phyloP scores from a whole-genome alignment of 2,329 filamentous ascomycete genomes.

The Helminthosporium solani region DNA sequence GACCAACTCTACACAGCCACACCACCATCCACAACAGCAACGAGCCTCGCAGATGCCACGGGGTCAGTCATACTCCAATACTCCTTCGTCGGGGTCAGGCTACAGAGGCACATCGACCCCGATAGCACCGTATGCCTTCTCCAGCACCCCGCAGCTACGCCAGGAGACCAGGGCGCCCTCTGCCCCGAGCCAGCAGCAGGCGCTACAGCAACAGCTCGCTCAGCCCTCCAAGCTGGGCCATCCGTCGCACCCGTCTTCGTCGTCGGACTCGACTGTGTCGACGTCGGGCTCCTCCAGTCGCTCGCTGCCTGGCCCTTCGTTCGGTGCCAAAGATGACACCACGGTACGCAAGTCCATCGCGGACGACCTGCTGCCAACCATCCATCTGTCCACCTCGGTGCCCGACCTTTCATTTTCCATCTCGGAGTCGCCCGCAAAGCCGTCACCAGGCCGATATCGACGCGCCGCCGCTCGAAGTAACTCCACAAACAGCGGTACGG shows the following conservation, averaged over 20 bases:
- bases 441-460: conserved; percentile 81
- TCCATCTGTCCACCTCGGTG: conserved; percentile 52
- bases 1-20: conserved; percentile 39
- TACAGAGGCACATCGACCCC: conserved; percentile 49
- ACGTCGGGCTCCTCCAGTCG: conserved; percentile 54
- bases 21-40: conserved; percentile 41
- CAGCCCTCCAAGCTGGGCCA: conserved; percentile 35
- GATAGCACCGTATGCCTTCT: conserved; percentile 54
- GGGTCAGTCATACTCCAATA: conserved; percentile 48
- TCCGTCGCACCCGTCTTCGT: conserved; percentile 43
- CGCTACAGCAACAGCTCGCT: conserved; percentile 35
- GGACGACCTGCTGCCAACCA: conserved; percentile 47
- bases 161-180: conserved; percentile 58
- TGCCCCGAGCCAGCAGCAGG: conserved; percentile 51
- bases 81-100: conserved; percentile 38
- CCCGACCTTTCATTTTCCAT: conserved; percentile 57
- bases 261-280: conserved; percentile 47
- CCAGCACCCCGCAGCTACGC: conserved; percentile 55
- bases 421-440: conserved; percentile 62
- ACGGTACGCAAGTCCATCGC: conserved; percentile 39
- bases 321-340: conserved; percentile 53
- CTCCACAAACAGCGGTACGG: conserved; percentile 41
- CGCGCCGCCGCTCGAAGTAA: conserved; percentile 62
- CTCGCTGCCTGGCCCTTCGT: conserved; percentile 38
- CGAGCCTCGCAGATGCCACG: conserved; percentile 46